Percentiles rank a stretch among this genome's conserved stretches.
These are phyloP conservation scores for Gigaspora rosea DNA, from an alignment of 192 early-diverging fungal species.

Conservation along the genomic window DNA sequence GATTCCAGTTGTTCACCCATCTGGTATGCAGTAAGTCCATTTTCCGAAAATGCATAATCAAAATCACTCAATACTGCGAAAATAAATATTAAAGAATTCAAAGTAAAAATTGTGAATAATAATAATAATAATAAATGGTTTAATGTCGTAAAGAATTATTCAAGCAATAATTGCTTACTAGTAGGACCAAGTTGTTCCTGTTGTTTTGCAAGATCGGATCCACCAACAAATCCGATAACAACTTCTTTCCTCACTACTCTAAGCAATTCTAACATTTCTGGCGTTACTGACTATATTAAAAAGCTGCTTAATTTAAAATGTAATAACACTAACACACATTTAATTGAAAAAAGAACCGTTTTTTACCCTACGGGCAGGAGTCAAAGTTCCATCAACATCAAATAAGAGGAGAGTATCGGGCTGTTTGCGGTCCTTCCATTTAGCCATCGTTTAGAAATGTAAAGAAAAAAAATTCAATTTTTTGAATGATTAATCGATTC, in stretches of 20 bases:
- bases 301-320: background rate
- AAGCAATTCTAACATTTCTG: constrained; percentile 76
- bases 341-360: background rate
- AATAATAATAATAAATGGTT: no score
- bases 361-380: constrained; percentile 88
- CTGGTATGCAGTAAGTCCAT: constrained; percentile 94
- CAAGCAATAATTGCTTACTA: constrained; percentile 51
- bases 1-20: constrained; percentile 69
- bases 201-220: constrained; percentile 93
- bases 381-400: constrained; percentile 97
- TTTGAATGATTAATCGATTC: no score
- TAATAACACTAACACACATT: background rate
- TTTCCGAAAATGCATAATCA: constrained; percentile 97
- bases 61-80: constrained; percentile 74
- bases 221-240: constrained; percentile 96
- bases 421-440: constrained; percentile 53
- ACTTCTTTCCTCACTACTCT: constrained; percentile 81
- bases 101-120: no score
- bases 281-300: constrained; percentile 64
- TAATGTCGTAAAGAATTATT: background rate
- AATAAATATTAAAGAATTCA: no score
- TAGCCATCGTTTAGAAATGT: background rate
- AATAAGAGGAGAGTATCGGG: constrained; percentile 89
- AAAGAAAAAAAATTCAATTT: background rate
- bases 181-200: constrained; percentile 88